These are phyloP conservation scores for Ophiostoma ulmi DNA, from an alignment of 2,329 filamentous ascomycete species.

Conservation along the genomic window DNA sequence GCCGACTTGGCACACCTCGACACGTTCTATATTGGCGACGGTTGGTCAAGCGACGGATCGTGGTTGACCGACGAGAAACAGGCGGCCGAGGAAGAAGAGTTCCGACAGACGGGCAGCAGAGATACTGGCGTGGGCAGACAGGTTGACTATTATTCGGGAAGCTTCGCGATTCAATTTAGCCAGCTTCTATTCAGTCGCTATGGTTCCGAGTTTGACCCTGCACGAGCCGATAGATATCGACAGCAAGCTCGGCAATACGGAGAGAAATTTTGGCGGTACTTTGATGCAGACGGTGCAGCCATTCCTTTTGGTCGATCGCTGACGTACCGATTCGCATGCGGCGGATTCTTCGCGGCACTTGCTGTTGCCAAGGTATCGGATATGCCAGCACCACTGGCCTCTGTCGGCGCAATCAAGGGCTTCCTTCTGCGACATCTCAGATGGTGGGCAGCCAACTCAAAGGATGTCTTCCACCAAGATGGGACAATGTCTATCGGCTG, in stretches of 20 bases:
- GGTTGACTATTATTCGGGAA: conserved; percentile 29
- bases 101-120: background rate
- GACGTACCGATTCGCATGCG: conserved; percentile 44
- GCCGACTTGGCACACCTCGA: conserved; percentile 25
- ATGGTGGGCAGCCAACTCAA: conserved; percentile 38
- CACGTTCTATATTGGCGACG: conserved; percentile 22
- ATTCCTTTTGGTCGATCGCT: conserved; percentile 44
- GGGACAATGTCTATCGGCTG: conserved; percentile 42
- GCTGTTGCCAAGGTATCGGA: conserved; percentile 36
- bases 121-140: conserved; percentile 18
- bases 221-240: conserved; percentile 32
- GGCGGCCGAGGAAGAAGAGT: background rate
- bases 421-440: conserved; percentile 42
- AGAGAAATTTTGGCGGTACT: conserved; percentile 39
- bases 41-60: conserved; percentile 27
- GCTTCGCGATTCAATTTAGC: conserved; percentile 30
- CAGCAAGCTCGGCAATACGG: conserved; percentile 37
- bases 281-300: conserved; percentile 38
- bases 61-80: conserved; percentile 22
- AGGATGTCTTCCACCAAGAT: conserved; percentile 40
- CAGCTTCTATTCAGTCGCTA: conserved; percentile 40
- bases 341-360: conserved; percentile 40
- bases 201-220: conserved; percentile 36
- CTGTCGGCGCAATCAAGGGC: conserved; percentile 38
- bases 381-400: conserved; percentile 35